phyloP scores from a whole-genome alignment of 2,329 filamentous ascomycete species.

The Ophiosphaerella herpotricha region DNA sequence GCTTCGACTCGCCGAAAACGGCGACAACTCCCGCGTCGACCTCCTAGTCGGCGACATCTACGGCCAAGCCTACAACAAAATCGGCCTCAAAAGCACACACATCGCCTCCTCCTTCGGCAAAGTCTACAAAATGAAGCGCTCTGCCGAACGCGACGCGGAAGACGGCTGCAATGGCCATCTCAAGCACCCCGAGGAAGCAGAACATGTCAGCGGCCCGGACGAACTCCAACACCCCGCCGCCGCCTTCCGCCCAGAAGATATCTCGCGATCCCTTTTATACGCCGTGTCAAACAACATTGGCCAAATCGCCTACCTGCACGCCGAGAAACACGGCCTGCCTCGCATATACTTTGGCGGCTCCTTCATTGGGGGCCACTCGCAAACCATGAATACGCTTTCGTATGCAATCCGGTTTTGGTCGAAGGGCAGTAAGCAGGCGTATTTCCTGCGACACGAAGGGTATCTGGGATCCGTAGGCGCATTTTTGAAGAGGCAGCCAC shows the following conservation, averaged over 20 bases:
- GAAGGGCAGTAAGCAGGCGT: conserved; percentile 90
- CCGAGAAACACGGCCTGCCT: conserved; percentile 86
- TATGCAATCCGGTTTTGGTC: conserved; percentile 99
- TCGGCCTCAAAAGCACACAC: conserved; percentile 91
- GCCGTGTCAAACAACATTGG: conserved; percentile 97
- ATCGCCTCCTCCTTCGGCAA: conserved; percentile 98
- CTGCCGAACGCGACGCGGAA: conserved; percentile 78
- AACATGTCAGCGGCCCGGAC: conserved; percentile 34
- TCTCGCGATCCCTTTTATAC: conserved; percentile 88
- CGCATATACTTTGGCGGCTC: conserved; percentile 98
- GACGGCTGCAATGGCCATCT: conserved; percentile 63
- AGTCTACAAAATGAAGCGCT: conserved; percentile 88
- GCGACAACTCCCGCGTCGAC: conserved; percentile 91
- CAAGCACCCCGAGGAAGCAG: conserved; percentile 44
- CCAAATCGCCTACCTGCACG: conserved; percentile 96
- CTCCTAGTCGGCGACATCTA: conserved; percentile 99
- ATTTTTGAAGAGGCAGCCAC: conserved; percentile 87
- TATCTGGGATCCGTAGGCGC: conserved; percentile 94
- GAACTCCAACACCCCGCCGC: conserved; percentile 44
- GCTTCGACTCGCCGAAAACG: conserved; percentile 85
- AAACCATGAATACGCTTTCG: conserved; percentile 96
- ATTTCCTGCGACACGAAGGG: conserved; percentile 93
- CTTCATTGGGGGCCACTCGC: conserved; percentile 93
- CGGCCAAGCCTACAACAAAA: conserved; percentile 92
- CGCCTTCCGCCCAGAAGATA: conserved; percentile 77